Evolutionary conservation across 2,329 filamentous ascomycete species (phyloP).

Genomic region (Aspergillus fischeri): DNA sequence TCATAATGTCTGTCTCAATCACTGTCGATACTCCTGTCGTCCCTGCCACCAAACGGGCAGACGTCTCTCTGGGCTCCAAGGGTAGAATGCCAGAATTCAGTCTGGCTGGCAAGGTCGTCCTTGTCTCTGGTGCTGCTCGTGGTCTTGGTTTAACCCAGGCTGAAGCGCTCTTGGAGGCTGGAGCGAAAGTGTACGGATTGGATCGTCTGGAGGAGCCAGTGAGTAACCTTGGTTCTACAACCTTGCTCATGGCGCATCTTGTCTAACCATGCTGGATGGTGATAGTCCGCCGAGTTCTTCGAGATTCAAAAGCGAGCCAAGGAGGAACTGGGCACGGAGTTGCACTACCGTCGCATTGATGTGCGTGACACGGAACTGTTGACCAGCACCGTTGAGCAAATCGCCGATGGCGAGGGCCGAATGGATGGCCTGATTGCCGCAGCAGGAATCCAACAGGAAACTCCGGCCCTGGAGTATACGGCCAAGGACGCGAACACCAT

Average conservation of each 20-base stretch:
- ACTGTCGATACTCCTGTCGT: conserved; percentile 22
- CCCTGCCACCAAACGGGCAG: conserved; percentile 24
- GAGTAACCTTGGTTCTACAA: conserved; percentile 9
- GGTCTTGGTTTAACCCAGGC: conserved; percentile 71
- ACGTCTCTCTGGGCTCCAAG: conserved; percentile 29
- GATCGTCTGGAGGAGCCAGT: conserved; percentile 41
- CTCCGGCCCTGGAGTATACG: conserved; percentile 72
- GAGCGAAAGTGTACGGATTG: conserved; percentile 55
- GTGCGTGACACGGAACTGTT: conserved; percentile 68
- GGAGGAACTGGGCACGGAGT: conserved; percentile 60
- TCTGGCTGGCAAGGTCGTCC: conserved; percentile 64
- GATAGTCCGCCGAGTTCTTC: conserved; percentile 56
- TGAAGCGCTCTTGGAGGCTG: conserved; percentile 70
- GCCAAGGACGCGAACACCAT: conserved; percentile 59
- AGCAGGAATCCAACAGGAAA: conserved; percentile 74
- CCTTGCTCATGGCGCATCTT: neutral
- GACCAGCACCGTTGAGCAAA: conserved; percentile 63
- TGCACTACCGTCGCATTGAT: conserved; percentile 75
- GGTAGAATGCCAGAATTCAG: conserved; percentile 66
- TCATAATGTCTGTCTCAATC: conserved; percentile 32
- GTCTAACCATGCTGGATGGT: neutral
- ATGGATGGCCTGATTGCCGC: conserved; percentile 76
- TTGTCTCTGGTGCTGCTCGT: conserved; percentile 67
- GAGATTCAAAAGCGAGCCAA: conserved; percentile 60
- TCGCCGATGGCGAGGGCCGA: conserved; percentile 65